These are phyloP conservation scores for Hypholoma fasciculare DNA, from an alignment of 768 basidiomycete genomes.

Conservation along the genomic window DNA sequence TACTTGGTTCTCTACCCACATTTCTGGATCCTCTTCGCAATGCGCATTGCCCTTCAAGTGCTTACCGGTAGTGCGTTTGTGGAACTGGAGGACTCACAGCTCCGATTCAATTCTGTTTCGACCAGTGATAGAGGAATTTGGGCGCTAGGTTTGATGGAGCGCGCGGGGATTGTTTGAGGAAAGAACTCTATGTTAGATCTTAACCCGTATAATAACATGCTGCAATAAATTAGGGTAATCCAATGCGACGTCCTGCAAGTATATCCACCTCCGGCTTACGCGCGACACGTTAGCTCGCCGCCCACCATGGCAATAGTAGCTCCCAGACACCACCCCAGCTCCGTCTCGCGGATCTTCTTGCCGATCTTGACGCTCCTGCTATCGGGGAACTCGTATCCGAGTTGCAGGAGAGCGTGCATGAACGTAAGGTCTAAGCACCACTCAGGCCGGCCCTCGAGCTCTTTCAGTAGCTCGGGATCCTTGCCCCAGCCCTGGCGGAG, in stretches of 20 bases:
- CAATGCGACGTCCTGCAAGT: not conserved
- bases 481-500: slow-evolving; percentile 40
- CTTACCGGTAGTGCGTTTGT: too few species aligned
- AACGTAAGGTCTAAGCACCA: slow-evolving; percentile 97
- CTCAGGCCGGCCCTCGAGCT: slow-evolving; percentile 84
- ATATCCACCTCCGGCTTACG: slow-evolving; percentile 14
- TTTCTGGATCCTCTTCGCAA: too few species aligned
- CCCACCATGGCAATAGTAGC: slow-evolving; percentile 78
- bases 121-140: too few species aligned
- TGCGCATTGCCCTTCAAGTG: too few species aligned
- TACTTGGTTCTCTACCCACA: too few species aligned
- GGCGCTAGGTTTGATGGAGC: too few species aligned
- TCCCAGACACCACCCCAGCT: slow-evolving; percentile 92
- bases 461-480: slow-evolving; percentile 41
- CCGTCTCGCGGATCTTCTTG: slow-evolving; percentile 86
- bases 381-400: slow-evolving; percentile 88
- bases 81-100: too few species aligned
- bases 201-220: too few species aligned
- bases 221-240: not conserved
- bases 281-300: slow-evolving; percentile 55
- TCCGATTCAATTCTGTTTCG: too few species aligned
- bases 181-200: too few species aligned
- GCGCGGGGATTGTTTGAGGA: too few species aligned
- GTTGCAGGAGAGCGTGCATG: slow-evolving; percentile 82
- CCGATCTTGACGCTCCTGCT: slow-evolving; percentile 71